A percentile compares a stretch with the other conserved stretches of the same genome.
These are phyloP conservation scores for Sorghum bicolor DNA, from an alignment of 176 grass and related monocot genomes.

Conservation along the genomic window Sorghum_bicolor_NCBIv3 NC_012870.2:60653001-60653500, in stretches of 20 bases:
- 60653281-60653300: neutral
- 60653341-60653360: conserved; percentile 22
- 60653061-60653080: too few species aligned
- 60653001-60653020: neutral
- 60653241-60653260: neutral
- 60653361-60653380: conserved; percentile 40
- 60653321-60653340: conserved; percentile 36
- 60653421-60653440: neutral
- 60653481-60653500: conserved; percentile 46
- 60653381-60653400: conserved; percentile 31
- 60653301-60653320: conserved; percentile 22
- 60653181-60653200: neutral
- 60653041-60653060: too few species aligned
- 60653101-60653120: neutral
- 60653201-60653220: neutral
- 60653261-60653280: neutral
- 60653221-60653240: neutral
- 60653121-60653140: neutral
- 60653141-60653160: neutral
- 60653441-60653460: conserved; percentile 3
- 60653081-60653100: too few species aligned
- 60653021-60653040: too few species aligned
- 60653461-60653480: conserved; percentile 54
- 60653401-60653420: conserved; percentile 2
- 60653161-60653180: neutral